Evolutionary conservation across 2,329 filamentous ascomycete species (phyloP).

Genomic region (Dryadomyces quercus-mongolicae): DNA sequence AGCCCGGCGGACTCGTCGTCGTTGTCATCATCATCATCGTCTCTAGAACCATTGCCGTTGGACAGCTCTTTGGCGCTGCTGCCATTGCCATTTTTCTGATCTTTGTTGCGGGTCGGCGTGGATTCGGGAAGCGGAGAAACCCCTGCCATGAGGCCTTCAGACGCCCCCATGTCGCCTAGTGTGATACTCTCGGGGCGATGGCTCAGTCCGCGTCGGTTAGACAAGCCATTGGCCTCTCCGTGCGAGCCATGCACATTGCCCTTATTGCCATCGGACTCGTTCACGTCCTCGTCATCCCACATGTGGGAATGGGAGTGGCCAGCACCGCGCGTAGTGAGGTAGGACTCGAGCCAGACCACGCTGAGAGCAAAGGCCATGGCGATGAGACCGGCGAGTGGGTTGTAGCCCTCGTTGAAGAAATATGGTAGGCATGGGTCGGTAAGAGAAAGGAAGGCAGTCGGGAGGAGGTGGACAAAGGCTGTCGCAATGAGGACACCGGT

Average conservation of each 20-base stretch:
- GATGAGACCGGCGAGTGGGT: constrained; percentile 67
- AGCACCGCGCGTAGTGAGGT: constrained; percentile 62
- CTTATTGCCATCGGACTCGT: constrained; percentile 13
- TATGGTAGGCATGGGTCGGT: constrained; percentile 61
- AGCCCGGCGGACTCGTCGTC: constrained; percentile 39
- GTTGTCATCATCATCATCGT: constrained; percentile 24
- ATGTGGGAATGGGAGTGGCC: constrained; percentile 48
- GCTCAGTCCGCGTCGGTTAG: constrained; percentile 23
- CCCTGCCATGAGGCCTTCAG: constrained; percentile 44
- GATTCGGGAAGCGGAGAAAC: constrained; percentile 46
- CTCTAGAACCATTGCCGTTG: constrained; percentile 13
- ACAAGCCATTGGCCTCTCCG: constrained; percentile 19
- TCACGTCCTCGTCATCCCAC: constrained; percentile 35
- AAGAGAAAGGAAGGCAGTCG: constrained; percentile 54
- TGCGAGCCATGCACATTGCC: neutral
- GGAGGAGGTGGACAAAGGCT: constrained; percentile 67
- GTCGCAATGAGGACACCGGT: constrained; percentile 80
- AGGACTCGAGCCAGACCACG: constrained; percentile 80
- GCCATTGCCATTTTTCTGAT: neutral
- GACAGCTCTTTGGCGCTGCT: constrained; percentile 5
- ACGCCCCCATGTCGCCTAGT: constrained; percentile 37
- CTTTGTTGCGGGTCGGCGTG: constrained; percentile 23
- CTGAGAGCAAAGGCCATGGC: constrained; percentile 72
- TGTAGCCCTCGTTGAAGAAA: constrained; percentile 71
- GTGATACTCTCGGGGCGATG: constrained; percentile 36